Evolutionary conservation across 345 rosid genomes (phyloP).

Genomic region (Brassica nigra): DNA sequence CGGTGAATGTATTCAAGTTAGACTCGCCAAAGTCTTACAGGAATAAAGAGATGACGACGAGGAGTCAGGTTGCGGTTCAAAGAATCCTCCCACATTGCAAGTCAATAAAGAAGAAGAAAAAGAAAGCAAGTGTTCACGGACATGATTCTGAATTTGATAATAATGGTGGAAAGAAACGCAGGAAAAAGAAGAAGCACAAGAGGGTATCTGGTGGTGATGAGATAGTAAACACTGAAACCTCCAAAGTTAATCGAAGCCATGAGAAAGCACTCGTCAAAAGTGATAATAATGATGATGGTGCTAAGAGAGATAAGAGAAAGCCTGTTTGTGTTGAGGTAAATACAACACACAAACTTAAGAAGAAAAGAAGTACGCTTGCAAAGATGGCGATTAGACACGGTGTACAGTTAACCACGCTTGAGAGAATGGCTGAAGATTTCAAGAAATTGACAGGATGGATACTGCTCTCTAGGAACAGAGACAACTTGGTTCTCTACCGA

Average conservation of each 20-base stretch:
- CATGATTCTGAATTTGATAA: background rate
- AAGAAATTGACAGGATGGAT: constrained; percentile 91
- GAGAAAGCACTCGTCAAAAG: background rate
- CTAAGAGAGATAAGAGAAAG: constrained; percentile 11
- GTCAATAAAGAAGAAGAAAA: too few relatives aligned
- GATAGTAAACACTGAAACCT: too few relatives aligned
- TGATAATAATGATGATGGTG: constrained; percentile 1
- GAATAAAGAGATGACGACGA: constrained; percentile 4
- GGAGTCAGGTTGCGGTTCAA: background rate
- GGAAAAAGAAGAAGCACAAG: too few relatives aligned
- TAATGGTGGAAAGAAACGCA: too few relatives aligned
- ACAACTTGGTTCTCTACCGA: constrained; percentile 88
- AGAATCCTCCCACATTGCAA: too few relatives aligned
- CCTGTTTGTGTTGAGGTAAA: constrained; percentile 12
- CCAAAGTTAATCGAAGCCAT: too few relatives aligned
- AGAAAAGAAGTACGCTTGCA: constrained; percentile 73
- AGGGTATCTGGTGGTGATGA: too few relatives aligned
- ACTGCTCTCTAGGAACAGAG: constrained; percentile 84
- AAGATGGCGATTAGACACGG: constrained; percentile 88
- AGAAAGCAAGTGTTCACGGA: background rate
- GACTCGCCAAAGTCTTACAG: background rate
- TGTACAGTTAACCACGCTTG: constrained; percentile 81
- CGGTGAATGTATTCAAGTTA: background rate
- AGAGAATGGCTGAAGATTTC: constrained; percentile 94
- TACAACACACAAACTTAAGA: background rate